Percentiles rank a stretch among this genome's conserved stretches.
Evolutionary conservation across 2,329 filamentous ascomycete genomes (phyloP).

Genomic region (Dryadomyces quercus-mongolicae): DNA sequence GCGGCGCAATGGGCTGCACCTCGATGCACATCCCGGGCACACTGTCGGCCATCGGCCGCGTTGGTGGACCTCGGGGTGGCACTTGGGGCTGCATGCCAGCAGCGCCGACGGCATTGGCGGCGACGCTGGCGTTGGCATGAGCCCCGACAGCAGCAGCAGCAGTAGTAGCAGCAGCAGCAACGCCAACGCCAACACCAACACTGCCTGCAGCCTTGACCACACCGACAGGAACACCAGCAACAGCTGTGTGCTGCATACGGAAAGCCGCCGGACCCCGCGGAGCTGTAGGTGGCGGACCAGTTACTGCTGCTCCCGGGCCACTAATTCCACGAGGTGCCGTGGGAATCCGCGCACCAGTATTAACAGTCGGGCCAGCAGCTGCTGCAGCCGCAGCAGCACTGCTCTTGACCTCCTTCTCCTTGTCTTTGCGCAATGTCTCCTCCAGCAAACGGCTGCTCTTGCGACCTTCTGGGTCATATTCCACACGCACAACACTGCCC

Average conservation of each 20-base stretch:
- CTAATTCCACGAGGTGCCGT: conserved; percentile 21
- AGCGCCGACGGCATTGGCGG: conserved; percentile 8
- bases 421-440: conserved; percentile 56
- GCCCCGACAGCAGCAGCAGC: not conserved
- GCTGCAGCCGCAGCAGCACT: not conserved
- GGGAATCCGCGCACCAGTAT: conserved; percentile 17
- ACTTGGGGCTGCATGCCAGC: conserved; percentile 17
- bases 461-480: conserved; percentile 79
- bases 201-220: not conserved
- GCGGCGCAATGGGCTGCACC: conserved; percentile 50
- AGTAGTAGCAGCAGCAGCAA: too few species aligned
- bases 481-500: conserved; percentile 62
- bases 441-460: conserved; percentile 72
- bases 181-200: too few species aligned
- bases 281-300: conserved; percentile 63
- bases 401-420: conserved; percentile 31
- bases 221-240: not conserved
- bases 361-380: not conserved
- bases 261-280: conserved; percentile 69
- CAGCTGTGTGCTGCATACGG: conserved; percentile 16
- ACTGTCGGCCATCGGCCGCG: conserved; percentile 31
- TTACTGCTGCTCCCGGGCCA: conserved; percentile 28
- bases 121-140: not conserved
- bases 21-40: conserved; percentile 42
- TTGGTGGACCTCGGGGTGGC: conserved; percentile 15